A percentile compares a stretch with the other conserved stretches of the same genome.
Evolutionary conservation across 164 flowering plant species (phyloP).

Genomic region (Sextonia rubra): DNA sequence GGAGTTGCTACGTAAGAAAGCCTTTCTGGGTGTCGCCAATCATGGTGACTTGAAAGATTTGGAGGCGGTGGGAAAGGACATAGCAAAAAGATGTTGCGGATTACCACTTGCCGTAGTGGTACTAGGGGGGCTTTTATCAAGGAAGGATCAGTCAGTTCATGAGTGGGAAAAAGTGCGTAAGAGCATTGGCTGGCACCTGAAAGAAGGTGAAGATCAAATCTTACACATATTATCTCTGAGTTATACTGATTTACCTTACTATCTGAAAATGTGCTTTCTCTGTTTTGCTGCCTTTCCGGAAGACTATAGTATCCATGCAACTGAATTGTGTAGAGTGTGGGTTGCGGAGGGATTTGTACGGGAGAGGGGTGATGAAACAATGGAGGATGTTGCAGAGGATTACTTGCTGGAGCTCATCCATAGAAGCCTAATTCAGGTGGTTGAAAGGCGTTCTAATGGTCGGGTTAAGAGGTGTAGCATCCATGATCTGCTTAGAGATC

Average conservation of each 20-base stretch:
- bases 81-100: background rate
- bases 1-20: background rate
- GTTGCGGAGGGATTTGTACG: background rate
- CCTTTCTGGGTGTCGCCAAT: background rate
- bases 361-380: background rate
- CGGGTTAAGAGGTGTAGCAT: background rate
- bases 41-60: background rate
- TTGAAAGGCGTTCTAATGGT: background rate
- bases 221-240: conserved; percentile 8
- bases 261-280: background rate
- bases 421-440: background rate
- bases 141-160: background rate
- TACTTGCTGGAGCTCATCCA: background rate
- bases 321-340: background rate
- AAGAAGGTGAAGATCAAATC: background rate
- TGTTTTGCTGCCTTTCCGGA: background rate
- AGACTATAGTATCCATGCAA: background rate
- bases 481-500: conserved; percentile 3
- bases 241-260: background rate
- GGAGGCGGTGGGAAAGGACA: background rate
- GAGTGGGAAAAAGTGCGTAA: conserved; percentile 1
- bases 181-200: background rate
- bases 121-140: background rate
- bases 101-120: background rate
- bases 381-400: conserved; percentile 7